These are phyloP conservation scores for Lichtheimia ramosa DNA, from an alignment of 371 early-diverging fungal species.

Conservation along the genomic window DNA sequence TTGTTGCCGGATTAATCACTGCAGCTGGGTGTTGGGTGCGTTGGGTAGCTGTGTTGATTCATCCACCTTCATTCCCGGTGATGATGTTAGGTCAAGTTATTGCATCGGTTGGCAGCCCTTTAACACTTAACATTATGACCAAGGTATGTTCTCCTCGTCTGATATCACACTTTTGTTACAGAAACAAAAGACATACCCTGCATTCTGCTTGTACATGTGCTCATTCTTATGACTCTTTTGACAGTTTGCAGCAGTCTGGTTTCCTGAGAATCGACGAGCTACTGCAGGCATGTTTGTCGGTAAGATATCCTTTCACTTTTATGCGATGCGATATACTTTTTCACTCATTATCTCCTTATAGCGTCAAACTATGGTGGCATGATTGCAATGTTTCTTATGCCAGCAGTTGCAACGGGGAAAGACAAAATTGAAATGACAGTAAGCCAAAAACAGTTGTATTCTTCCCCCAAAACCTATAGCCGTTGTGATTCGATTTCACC, in stretches of 20 bases:
- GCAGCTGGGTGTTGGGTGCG: conserved; percentile 62
- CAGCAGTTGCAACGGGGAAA: conserved; percentile 25
- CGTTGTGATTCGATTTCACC: no score
- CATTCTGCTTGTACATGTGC: background rate
- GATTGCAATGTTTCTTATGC: conserved; percentile 35
- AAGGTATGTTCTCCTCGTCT: conserved; percentile 22
- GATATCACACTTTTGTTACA: no score
- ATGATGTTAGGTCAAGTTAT: conserved; percentile 62
- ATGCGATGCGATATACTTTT: background rate
- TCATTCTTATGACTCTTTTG: background rate
- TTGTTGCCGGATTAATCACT: conserved; percentile 47
- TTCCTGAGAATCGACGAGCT: conserved; percentile 31
- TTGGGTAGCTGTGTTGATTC: conserved; percentile 48
- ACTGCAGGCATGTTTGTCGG: conserved; percentile 38
- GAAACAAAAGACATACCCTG: no score
- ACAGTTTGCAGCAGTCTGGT: conserved; percentile 33
- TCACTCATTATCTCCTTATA: background rate
- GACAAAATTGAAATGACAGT: conserved; percentile 29
- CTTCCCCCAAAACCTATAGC: no score
- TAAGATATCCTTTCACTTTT: conserved; percentile 5
- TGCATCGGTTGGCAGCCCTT: conserved; percentile 59
- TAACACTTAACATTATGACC: conserved; percentile 62
- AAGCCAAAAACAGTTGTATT: conserved; percentile 1
- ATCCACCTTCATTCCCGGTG: conserved; percentile 43
- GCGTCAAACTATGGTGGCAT: conserved; percentile 37